These are phyloP conservation scores for Ophiostoma sp. DNA, from an alignment of 2,329 filamentous ascomycete species.

Conservation along the genomic window DNA sequence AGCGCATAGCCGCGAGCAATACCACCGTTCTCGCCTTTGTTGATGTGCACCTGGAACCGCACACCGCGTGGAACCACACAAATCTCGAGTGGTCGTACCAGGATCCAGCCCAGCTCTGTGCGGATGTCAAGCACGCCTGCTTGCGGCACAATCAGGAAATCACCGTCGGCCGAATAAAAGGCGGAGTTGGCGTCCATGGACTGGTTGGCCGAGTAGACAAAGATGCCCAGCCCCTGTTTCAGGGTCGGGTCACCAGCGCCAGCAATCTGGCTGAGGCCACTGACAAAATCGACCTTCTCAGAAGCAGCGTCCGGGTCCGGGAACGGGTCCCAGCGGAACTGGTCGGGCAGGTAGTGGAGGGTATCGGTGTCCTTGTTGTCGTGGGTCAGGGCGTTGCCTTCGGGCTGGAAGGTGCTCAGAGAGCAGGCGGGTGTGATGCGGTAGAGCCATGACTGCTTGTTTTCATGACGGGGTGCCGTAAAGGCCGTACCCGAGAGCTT, in stretches of 20 bases:
- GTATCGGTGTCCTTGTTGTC: constrained; percentile 37
- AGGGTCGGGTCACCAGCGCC: constrained; percentile 76
- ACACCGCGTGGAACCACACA: constrained; percentile 73
- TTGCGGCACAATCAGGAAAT: constrained; percentile 74
- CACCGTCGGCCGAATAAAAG: constrained; percentile 83
- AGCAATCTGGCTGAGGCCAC: constrained; percentile 67
- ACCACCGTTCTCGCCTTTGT: constrained; percentile 39
- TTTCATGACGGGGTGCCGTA: constrained; percentile 67
- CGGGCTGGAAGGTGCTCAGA: constrained; percentile 55
- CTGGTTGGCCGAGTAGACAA: constrained; percentile 75
- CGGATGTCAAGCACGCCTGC: constrained; percentile 72
- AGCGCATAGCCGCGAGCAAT: constrained; percentile 70
- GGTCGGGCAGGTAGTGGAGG: constrained; percentile 75
- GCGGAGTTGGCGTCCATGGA: constrained; percentile 74
- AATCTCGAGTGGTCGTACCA: constrained; percentile 78
- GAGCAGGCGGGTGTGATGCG: constrained; percentile 65
- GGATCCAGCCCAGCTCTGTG: constrained; percentile 72
- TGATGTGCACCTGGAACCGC: constrained; percentile 69
- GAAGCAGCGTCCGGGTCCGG: constrained; percentile 53
- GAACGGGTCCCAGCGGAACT: constrained; percentile 77
- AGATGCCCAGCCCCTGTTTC: constrained; percentile 77
- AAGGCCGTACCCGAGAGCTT: constrained; percentile 73
- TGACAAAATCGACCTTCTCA: constrained; percentile 50
- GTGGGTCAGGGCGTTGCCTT: background rate
- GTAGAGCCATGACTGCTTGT: constrained; percentile 73